Evolutionary conservation across 148 eudicot genomes (phyloP), one percentile per base, ranked within the genome.

Genomic region (Rhododendron henanense): DNA sequence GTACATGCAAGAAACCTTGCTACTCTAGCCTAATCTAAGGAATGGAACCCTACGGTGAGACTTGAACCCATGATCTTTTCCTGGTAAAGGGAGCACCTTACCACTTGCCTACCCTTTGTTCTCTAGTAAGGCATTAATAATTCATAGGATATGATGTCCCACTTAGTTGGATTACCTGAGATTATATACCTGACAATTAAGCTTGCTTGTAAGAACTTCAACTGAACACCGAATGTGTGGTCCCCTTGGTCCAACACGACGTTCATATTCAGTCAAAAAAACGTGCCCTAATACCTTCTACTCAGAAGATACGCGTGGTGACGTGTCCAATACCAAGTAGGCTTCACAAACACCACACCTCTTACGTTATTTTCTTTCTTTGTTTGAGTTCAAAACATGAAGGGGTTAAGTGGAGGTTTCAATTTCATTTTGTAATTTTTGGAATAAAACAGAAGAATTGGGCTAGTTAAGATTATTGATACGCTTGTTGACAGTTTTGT

Each of bases 401-500:
- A 31, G 25, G 41, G 63, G 84, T 41, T 57, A 61, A 41, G 37
- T 57, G 4, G 65, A 57, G 5, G 47, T 81, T 53, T 81, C 8
- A 0, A 33, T 28, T 53, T 15, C 74, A 59, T 35, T 48, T 35
- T 48, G 39, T 31, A 14, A 33, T 83, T 71, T 69, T 28, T 2
- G 47, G 14, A 69, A 23, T 6, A 15, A 8, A 83, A 18, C 61
- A 18, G 31, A 21, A n/a, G 25, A 41, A 13, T 71, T 74, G 71
- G 63, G 65, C 67, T 81, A 25, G 23, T 61, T 53, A 48, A 44
- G 47, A 15, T 8, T 89, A 31, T 69, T 63, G n/a, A 25, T 47
- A 15, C 15, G 3, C 76, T 1, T 57, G 69, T 78, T 86, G 69
- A 50, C 88, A 97, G 99, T 92, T 91, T 86, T 97, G 98, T 90